Evolutionary conservation across 2,329 filamentous ascomycete species (phyloP).

Genomic region (Aspergillus bombycis): DNA sequence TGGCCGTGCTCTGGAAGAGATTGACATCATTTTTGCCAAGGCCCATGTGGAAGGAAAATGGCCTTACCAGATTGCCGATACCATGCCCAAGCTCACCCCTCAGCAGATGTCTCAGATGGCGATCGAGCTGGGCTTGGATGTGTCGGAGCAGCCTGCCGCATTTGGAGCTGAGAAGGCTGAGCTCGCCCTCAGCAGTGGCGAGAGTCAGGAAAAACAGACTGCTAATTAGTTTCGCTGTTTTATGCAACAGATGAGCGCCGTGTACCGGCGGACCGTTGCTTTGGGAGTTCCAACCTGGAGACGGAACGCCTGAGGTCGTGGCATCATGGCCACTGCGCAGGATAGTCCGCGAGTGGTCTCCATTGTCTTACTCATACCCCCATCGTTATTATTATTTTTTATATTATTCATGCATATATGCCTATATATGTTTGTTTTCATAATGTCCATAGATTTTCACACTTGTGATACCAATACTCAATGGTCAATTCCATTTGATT

Average conservation of each 20-base stretch:
- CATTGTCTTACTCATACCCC: not conserved
- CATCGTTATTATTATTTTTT: not conserved
- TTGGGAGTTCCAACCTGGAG: not conserved
- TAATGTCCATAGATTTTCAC: not conserved
- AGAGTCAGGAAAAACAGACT: slow-evolving; percentile 13
- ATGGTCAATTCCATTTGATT: not conserved
- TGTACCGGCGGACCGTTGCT: not conserved
- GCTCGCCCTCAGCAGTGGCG: slow-evolving; percentile 23
- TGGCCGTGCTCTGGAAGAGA: slow-evolving; percentile 45
- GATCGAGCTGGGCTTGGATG: slow-evolving; percentile 27
- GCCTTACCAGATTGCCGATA: slow-evolving; percentile 29
- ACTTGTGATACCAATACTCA: not conserved
- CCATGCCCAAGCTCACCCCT: slow-evolving; percentile 34
- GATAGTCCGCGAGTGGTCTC: not conserved
- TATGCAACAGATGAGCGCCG: not conserved
- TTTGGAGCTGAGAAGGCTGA: slow-evolving; percentile 23
- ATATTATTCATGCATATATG: not conserved
- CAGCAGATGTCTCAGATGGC: slow-evolving; percentile 30
- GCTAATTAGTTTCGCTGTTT: not conserved
- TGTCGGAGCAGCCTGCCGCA: slow-evolving; percentile 14
- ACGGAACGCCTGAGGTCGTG: not conserved
- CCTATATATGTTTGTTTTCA: not conserved
- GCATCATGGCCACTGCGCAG: not conserved
- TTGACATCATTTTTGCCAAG: slow-evolving; percentile 46
- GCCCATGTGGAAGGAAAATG: slow-evolving; percentile 39